These are phyloP conservation scores for Trametes elegans DNA, from an alignment of 768 basidiomycete genomes.

Conservation along the genomic window DNA sequence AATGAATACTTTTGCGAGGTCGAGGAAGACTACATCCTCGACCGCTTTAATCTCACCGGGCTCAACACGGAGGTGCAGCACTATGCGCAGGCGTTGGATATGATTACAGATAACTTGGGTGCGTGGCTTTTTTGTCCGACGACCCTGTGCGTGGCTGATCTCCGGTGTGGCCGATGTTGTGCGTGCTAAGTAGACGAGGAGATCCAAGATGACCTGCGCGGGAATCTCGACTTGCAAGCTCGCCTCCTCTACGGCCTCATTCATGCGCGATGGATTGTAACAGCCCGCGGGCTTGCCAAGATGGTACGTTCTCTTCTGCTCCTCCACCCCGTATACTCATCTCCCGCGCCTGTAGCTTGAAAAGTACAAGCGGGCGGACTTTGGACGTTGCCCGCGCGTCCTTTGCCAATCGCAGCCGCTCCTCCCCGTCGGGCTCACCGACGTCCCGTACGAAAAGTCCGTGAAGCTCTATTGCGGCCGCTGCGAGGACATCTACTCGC, in stretches of 20 bases:
- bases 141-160: neutral
- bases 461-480: constrained; percentile 98
- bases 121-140: too few relatives aligned
- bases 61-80: constrained; percentile 95
- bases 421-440: constrained; percentile 94
- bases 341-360: constrained; percentile 58
- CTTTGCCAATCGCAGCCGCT: constrained; percentile 93
- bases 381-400: constrained; percentile 97
- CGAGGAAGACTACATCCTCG: constrained; percentile 97
- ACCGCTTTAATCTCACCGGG: constrained; percentile 97
- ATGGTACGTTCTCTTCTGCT: constrained; percentile 59
- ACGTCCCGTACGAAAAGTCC: constrained; percentile 97
- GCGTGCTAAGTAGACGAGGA: constrained; percentile 67
- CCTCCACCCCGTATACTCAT: neutral
- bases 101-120: constrained; percentile 97
- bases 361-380: constrained; percentile 98
- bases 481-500: constrained; percentile 98
- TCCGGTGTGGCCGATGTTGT: neutral
- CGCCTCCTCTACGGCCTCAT: constrained; percentile 93
- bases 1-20: constrained; percentile 99
- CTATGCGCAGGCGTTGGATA: constrained; percentile 89
- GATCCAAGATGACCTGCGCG: constrained; percentile 90
- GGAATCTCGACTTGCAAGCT: constrained; percentile 90
- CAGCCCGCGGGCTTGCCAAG: constrained; percentile 88
- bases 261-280: constrained; percentile 96